A percentile compares a stretch with the other conserved stretches of the same genome.
These are phyloP conservation scores for Lumnitzera littorea DNA, from an alignment of 345 rosid genomes.

Conservation along the genomic window DNA sequence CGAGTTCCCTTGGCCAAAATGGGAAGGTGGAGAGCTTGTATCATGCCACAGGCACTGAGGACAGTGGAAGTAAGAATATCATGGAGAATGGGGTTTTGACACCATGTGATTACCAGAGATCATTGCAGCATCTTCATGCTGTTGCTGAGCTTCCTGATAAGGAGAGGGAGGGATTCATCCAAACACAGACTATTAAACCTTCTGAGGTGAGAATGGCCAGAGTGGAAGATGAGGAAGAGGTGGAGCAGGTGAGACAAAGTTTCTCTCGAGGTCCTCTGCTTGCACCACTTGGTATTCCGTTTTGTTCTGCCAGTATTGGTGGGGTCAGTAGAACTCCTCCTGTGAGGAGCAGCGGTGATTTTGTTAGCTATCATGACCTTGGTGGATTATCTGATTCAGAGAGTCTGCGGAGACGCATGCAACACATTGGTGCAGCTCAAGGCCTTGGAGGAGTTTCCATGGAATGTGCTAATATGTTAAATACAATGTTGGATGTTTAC, in stretches of 20 bases:
- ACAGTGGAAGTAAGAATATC: slow-evolving; percentile 28
- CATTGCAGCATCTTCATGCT: slow-evolving; percentile 36
- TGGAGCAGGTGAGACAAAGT: slow-evolving; percentile 33
- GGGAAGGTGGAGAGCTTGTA: slow-evolving; percentile 65
- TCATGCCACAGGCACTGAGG: slow-evolving; percentile 46
- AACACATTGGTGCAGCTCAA: slow-evolving; percentile 63
- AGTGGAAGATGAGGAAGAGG: slow-evolving; percentile 47
- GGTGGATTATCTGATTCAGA: slow-evolving; percentile 59
- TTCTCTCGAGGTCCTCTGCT: slow-evolving; percentile 42
- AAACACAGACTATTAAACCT: slow-evolving; percentile 26
- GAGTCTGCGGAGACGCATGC: slow-evolving; percentile 71
- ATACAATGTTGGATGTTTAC: slow-evolving; percentile 64
- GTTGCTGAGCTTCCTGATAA: slow-evolving; percentile 45
- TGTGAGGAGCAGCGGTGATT: slow-evolving; percentile 24
- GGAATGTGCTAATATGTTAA: slow-evolving; percentile 71
- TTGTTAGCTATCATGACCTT: slow-evolving; percentile 49
- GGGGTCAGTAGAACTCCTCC: slow-evolving; percentile 52
- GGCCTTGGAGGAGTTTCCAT: slow-evolving; percentile 77
- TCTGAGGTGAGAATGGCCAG: slow-evolving; percentile 24
- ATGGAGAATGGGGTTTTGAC: slow-evolving; percentile 61
- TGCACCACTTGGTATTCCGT: slow-evolving; percentile 82
- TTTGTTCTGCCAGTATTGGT: slow-evolving; percentile 60
- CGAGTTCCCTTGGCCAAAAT: slow-evolving; percentile 75
- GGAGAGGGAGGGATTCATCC: slow-evolving; percentile 41
- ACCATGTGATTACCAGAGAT: slow-evolving; percentile 58